Evolutionary conservation across 345 rosid genomes (phyloP).

Genomic region (Lagerstroemia speciosa): DNA sequence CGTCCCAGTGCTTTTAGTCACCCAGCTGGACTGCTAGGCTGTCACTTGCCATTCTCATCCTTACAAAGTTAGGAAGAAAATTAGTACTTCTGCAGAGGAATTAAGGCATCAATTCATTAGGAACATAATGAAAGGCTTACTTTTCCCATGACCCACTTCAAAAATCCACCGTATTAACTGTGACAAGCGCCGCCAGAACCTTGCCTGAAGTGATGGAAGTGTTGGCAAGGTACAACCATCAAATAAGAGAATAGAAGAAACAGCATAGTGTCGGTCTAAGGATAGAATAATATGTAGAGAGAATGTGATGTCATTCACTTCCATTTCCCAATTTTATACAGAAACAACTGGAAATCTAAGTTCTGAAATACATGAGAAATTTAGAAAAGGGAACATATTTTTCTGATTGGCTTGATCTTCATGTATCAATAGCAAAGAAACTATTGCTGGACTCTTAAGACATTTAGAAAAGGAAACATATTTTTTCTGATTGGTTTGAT

Average conservation of each 20-base stretch:
- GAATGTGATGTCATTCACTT: too few relatives aligned
- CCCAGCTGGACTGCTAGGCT: conserved; percentile 90
- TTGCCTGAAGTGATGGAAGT: conserved; percentile 40
- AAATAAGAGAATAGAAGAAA: not conserved
- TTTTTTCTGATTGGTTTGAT: not conserved
- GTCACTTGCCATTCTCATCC: conserved; percentile 84
- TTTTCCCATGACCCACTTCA: conserved; percentile 91
- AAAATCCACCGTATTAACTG: conserved; percentile 95
- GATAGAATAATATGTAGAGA: not conserved
- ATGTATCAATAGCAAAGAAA: not conserved
- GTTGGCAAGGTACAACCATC: not conserved
- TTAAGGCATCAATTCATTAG: not conserved
- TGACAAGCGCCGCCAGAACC: conserved; percentile 99
- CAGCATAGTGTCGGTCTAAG: not conserved
- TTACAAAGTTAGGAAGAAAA: conserved; percentile 17
- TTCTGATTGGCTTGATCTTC: not conserved
- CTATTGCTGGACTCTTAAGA: not conserved
- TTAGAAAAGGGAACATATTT: not conserved
- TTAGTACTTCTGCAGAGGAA: not conserved
- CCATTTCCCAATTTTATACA: not conserved
- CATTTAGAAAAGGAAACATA: not conserved
- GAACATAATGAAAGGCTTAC: conserved; percentile 31
- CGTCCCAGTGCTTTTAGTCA: conserved; percentile 95
- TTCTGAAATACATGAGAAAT: not conserved
- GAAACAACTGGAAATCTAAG: too few relatives aligned